Percentiles rank a stretch among this genome's conserved stretches.
Evolutionary conservation across 1,284 basidiomycete genomes (phyloP).

Genomic region (Cutaneotrichosporon cutaneum): DNA sequence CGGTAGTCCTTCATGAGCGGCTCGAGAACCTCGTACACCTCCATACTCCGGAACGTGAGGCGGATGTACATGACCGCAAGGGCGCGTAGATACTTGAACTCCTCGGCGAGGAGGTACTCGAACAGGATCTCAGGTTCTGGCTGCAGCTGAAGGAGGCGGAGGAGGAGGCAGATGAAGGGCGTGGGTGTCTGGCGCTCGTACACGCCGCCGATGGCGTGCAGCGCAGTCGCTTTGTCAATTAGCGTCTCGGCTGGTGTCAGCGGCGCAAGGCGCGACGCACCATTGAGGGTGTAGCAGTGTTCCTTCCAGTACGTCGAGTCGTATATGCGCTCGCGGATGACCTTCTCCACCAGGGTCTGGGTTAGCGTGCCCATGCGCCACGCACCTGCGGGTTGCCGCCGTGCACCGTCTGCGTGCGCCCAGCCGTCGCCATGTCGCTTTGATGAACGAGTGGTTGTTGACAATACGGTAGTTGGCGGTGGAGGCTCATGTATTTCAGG

Average conservation of each 20-base stretch:
- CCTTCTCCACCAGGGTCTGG: constrained; percentile 92
- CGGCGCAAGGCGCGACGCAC: constrained; percentile 53
- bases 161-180: constrained; percentile 82
- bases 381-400: constrained; percentile 87
- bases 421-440: constrained; percentile 17
- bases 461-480: not conserved
- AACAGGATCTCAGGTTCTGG: constrained; percentile 94
- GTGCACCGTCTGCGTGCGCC: constrained; percentile 63
- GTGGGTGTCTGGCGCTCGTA: constrained; percentile 86
- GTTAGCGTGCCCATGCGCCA: not conserved
- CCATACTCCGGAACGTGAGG: constrained; percentile 83
- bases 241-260: constrained; percentile 71
- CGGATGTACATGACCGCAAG: constrained; percentile 92
- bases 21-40: constrained; percentile 91
- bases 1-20: constrained; percentile 90
- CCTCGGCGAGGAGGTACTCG: constrained; percentile 90
- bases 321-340: constrained; percentile 94
- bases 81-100: constrained; percentile 98
- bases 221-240: constrained; percentile 85
- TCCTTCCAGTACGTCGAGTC: constrained; percentile 97
- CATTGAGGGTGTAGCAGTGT: constrained; percentile 87
- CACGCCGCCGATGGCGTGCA: constrained; percentile 85
- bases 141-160: constrained; percentile 95
- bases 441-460: not conserved
- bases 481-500: constrained; percentile 1